Evolutionary conservation across 495 filamentous ascomycete genomes (phyloP).

Genomic region (Penicillium simplicissimum): DNA sequence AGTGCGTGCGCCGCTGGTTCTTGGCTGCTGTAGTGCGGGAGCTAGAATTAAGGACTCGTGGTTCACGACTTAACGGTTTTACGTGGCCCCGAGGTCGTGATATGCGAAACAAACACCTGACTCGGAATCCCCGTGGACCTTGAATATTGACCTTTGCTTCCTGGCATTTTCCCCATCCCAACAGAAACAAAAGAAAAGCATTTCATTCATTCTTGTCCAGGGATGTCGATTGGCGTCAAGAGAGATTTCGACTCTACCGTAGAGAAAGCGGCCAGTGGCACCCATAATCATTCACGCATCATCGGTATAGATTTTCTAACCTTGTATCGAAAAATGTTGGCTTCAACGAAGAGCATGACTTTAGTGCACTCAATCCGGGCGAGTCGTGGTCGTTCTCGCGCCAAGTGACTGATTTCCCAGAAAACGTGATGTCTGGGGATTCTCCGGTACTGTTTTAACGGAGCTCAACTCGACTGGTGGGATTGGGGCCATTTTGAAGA

Average conservation of each 20-base stretch:
- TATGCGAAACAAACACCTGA: too few species aligned
- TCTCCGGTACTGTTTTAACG: conserved; percentile 6
- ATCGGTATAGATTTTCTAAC: not conserved
- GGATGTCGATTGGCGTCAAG: not conserved
- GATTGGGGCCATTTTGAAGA: conserved; percentile 8
- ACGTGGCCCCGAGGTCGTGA: too few species aligned
- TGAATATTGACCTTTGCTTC: not conserved
- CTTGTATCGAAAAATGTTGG: not conserved
- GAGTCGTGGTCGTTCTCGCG: conserved; percentile 9
- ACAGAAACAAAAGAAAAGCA: not conserved
- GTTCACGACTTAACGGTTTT: not conserved
- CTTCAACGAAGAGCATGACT: not conserved
- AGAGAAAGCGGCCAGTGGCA: not conserved
- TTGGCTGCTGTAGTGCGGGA: not conserved
- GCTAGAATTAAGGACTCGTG: not conserved
- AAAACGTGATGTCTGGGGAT: conserved; percentile 1
- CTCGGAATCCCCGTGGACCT: not conserved
- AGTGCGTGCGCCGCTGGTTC: not conserved
- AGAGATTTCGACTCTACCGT: conserved; percentile 9
- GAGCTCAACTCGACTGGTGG: conserved; percentile 9
- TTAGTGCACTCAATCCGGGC: not conserved
- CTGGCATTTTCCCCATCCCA: not conserved
- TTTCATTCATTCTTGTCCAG: conserved; percentile 4
- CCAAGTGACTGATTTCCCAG: conserved; percentile 9
- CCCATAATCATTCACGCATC: not conserved